Percentiles rank a stretch among this genome's conserved stretches.
These are phyloP conservation scores for Cymbopogon citratus DNA, from an alignment of 176 grass and related monocot species.

Conservation along the genomic window DNA sequence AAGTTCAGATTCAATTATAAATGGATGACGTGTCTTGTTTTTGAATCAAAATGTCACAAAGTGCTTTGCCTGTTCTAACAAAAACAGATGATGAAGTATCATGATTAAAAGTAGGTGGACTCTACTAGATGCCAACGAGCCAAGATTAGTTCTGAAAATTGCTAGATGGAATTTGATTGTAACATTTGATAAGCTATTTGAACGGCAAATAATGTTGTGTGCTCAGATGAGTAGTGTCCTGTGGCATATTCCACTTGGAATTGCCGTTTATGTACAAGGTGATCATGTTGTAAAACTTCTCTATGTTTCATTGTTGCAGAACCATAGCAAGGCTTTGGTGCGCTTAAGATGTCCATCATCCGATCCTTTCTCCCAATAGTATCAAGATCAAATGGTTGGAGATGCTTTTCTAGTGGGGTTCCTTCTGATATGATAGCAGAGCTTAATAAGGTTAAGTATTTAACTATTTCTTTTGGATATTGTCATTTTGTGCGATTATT, in stretches of 20 bases:
- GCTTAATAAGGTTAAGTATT: slow-evolving; percentile 52
- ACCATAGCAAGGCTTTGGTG: background rate
- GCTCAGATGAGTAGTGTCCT: background rate
- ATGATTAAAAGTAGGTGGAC: background rate
- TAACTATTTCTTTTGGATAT: background rate
- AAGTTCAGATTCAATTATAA: background rate
- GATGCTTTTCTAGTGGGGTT: slow-evolving; percentile 41
- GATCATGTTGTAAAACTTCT: slow-evolving; percentile 1
- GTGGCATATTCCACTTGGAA: background rate
- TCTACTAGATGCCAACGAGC: no score
- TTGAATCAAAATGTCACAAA: background rate
- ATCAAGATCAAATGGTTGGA: slow-evolving; percentile 29
- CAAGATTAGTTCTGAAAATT: background rate
- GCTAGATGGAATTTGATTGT: background rate
- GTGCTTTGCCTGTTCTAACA: background rate
- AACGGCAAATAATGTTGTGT: background rate
- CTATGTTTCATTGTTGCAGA: slow-evolving; percentile 13
- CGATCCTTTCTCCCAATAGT: slow-evolving; percentile 26
- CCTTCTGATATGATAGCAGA: slow-evolving; percentile 41
- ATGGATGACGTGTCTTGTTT: background rate
- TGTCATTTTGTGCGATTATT: background rate
- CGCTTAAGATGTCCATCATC: slow-evolving; percentile 15
- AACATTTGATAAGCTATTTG: background rate
- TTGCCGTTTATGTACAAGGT: background rate
- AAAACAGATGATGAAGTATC: background rate